Conservation (phyloP, 306 rosid genomes). For the Castanospermum australe region DNA sequence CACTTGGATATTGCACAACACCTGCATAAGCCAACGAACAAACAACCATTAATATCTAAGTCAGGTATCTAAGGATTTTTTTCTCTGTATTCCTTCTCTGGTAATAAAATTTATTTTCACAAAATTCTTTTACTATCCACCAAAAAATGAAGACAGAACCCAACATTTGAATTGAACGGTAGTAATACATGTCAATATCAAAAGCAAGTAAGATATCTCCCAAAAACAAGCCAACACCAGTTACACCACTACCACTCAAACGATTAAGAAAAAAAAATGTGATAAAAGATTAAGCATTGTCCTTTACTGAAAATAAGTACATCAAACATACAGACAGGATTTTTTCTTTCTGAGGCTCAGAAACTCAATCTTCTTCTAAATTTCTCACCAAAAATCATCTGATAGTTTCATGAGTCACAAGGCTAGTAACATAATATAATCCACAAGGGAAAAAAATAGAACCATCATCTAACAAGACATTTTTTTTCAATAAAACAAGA, state of each 20-base stretch:
- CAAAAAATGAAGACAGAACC: neutral
- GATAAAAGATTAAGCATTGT: neutral
- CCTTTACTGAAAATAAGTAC: slow-evolving; percentile 11
- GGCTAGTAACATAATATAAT: neutral
- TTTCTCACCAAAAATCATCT: neutral
- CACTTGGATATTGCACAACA: slow-evolving; percentile 88
- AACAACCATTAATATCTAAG: slow-evolving; percentile 23
- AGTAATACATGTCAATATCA: neutral
- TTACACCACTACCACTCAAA: slow-evolving; percentile 3
- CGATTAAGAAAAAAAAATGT: neutral
- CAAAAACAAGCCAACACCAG: slow-evolving; percentile 15
- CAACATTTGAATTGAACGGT: slow-evolving; percentile 16
- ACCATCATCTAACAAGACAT: neutral
- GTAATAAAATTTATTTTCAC: neutral
- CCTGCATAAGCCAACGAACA: slow-evolving; percentile 56
- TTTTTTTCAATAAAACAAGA: neutral
- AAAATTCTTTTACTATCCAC: neutral
- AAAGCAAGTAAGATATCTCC: slow-evolving; percentile 9
- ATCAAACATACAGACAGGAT: neutral
- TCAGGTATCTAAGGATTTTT: neutral
- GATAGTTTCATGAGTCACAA: neutral
- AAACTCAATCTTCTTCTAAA: neutral
- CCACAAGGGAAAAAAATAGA: neutral
- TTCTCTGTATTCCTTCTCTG: slow-evolving; percentile 1
- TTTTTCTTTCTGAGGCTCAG: neutral